Conservation (phyloP, 1,284 basidiomycete species). For the Mycena citricolor region DNA sequence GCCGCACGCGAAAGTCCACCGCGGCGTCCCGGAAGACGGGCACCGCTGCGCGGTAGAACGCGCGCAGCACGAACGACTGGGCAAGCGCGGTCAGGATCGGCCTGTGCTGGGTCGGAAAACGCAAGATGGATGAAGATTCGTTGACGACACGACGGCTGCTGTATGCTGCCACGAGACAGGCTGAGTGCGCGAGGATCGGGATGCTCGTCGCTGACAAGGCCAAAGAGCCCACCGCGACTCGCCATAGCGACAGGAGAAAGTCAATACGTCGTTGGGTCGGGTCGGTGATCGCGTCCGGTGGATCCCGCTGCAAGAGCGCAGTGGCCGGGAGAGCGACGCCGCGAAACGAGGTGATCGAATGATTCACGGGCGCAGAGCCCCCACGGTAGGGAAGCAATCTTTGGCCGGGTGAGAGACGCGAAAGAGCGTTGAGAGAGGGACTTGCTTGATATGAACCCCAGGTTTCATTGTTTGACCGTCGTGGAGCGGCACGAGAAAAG, state of each 20-base stretch:
- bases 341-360: slow-evolving; percentile 42
- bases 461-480: slow-evolving; percentile 30
- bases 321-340: slow-evolving; percentile 35
- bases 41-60: slow-evolving; percentile 31
- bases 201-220: slow-evolving; percentile 32
- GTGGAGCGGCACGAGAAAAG: slow-evolving; percentile 32
- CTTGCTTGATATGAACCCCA: slow-evolving; percentile 30
- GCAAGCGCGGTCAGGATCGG: slow-evolving; percentile 44
- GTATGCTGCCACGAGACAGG: slow-evolving; percentile 38
- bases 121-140: slow-evolving; percentile 40
- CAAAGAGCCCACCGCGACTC: slow-evolving; percentile 41
- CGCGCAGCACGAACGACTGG: slow-evolving; percentile 41
- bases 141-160: slow-evolving; percentile 40
- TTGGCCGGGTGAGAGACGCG: not conserved
- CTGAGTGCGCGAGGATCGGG: slow-evolving; percentile 33
- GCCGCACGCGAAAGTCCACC: slow-evolving; percentile 34
- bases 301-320: slow-evolving; percentile 32
- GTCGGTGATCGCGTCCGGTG: slow-evolving; percentile 19
- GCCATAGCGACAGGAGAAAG: slow-evolving; percentile 37
- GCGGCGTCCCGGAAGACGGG: slow-evolving; percentile 31
- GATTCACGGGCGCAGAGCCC: slow-evolving; percentile 37
- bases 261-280: slow-evolving; percentile 27
- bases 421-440: not conserved
- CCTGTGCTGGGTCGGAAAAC: slow-evolving; percentile 47
- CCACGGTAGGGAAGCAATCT: slow-evolving; percentile 37